phyloP scores from a whole-genome alignment of 116 monocot species.

The Iris pallida region DNA sequence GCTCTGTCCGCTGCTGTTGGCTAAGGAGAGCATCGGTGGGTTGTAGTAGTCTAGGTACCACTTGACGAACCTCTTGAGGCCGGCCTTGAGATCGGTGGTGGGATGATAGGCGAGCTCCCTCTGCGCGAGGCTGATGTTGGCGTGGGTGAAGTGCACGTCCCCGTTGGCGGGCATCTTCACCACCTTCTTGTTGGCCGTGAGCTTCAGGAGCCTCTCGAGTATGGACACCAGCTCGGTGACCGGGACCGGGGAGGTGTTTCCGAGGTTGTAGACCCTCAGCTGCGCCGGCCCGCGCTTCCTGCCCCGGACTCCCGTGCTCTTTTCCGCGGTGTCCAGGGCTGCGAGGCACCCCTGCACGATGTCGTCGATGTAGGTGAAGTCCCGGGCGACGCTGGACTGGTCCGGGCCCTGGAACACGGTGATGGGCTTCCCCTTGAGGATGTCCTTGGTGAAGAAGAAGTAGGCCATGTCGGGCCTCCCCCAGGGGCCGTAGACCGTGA shows the following conservation, averaged over 20 bases:
- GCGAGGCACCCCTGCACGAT: slow-evolving; percentile 33
- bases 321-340: slow-evolving; percentile 34
- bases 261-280: slow-evolving; percentile 22
- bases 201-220: slow-evolving; percentile 45
- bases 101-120: slow-evolving; percentile 53
- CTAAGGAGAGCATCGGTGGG: not conserved
- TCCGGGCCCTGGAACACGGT: slow-evolving; percentile 27
- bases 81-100: slow-evolving; percentile 40
- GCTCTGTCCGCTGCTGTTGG: slow-evolving; percentile 14
- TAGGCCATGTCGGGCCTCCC: slow-evolving; percentile 86
- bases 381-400: slow-evolving; percentile 13
- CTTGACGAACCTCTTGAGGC: slow-evolving; percentile 48
- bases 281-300: slow-evolving; percentile 14
- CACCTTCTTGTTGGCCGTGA: slow-evolving; percentile 49
- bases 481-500: slow-evolving; percentile 83
- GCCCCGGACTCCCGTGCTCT: slow-evolving; percentile 26
- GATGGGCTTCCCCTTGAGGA: slow-evolving; percentile 37
- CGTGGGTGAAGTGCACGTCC: slow-evolving; percentile 61
- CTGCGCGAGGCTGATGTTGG: slow-evolving; percentile 49
- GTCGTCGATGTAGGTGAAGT: slow-evolving; percentile 46
- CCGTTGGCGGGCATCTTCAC: slow-evolving; percentile 66
- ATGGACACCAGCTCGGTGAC: slow-evolving; percentile 22
- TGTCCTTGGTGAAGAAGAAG: slow-evolving; percentile 67
- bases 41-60: slow-evolving; percentile 56
- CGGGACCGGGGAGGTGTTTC: slow-evolving; percentile 25